Evolutionary conservation across 306 rosid species (phyloP).

Genomic region (Calophaca sinica): DNA sequence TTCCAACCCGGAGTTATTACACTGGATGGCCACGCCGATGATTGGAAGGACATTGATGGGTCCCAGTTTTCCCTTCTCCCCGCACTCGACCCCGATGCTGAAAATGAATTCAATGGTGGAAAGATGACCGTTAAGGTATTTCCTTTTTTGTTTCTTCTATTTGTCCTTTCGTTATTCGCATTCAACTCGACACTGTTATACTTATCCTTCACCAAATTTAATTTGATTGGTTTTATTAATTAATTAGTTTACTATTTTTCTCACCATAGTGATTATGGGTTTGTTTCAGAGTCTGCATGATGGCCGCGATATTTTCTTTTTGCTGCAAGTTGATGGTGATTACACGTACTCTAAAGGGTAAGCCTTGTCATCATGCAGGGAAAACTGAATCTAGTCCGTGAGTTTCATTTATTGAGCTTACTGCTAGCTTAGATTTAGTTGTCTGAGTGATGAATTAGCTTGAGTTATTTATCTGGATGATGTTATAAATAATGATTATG

Average conservation of each 20-base stretch:
- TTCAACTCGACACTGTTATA: background rate
- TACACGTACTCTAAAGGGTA: conserved; percentile 86
- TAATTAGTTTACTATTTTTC: background rate
- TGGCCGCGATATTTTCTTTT: conserved; percentile 83
- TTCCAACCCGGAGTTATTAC: conserved; percentile 78
- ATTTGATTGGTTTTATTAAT: background rate
- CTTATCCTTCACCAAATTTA: background rate
- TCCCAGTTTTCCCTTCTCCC: conserved; percentile 83
- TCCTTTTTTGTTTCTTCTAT: no score
- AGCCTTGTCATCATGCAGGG: conserved; percentile 10
- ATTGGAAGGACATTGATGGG: conserved; percentile 86
- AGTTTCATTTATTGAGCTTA: conserved; percentile 4
- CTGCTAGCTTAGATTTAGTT: background rate
- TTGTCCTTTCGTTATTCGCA: background rate
- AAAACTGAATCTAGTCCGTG: background rate
- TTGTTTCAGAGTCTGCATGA: conserved; percentile 85
- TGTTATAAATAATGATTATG: background rate
- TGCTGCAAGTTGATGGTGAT: conserved; percentile 81
- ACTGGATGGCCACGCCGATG: conserved; percentile 90
- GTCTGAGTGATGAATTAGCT: background rate
- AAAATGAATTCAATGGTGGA: conserved; percentile 75
- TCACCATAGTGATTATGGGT: conserved; percentile 1
- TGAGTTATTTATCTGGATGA: conserved; percentile 14
- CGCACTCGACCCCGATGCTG: conserved; percentile 86
- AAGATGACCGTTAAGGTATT: conserved; percentile 81